Evolutionary conservation across 805 yeast genomes (phyloP).

Genomic region (Teunomyces gatunensis): DNA sequence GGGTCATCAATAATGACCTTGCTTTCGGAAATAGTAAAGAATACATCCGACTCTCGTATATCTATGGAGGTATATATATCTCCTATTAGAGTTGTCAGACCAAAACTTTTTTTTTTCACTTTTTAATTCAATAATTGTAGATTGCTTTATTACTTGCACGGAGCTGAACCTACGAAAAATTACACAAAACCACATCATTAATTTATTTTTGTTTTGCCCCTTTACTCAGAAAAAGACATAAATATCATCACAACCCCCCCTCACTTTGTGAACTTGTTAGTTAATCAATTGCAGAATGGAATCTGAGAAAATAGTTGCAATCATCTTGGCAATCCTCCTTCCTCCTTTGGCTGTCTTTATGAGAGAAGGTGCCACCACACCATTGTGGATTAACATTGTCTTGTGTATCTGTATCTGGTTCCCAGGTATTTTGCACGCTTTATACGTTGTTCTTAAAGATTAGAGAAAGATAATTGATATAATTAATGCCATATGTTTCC

Average conservation of each 20-base stretch:
- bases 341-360: slow-evolving; percentile 79
- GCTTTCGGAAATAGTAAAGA: not conserved
- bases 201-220: not conserved
- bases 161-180: not conserved
- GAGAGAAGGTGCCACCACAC: slow-evolving; percentile 63
- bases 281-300: slow-evolving; percentile 22
- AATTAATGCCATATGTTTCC: not conserved
- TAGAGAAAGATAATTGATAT: slow-evolving; percentile 9
- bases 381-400: slow-evolving; percentile 61
- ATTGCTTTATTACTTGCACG: not conserved
- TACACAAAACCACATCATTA: not conserved
- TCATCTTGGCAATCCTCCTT: slow-evolving; percentile 52
- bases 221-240: not conserved
- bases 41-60: not conserved
- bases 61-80: not conserved
- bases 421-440: slow-evolving; percentile 80
- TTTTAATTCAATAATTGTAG: not conserved
- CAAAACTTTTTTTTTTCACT: too few species aligned
- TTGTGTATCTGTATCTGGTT: slow-evolving; percentile 64
- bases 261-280: not conserved
- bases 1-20: not conserved
- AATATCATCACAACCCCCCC: not conserved
- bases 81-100: not conserved
- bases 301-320: slow-evolving; percentile 41
- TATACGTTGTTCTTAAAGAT: slow-evolving; percentile 52